Percentiles rank a stretch among this genome's conserved stretches.
Conservation (phyloP, 495 filamentous ascomycete genomes). For the Lasiosphaeria miniovina region DNA sequence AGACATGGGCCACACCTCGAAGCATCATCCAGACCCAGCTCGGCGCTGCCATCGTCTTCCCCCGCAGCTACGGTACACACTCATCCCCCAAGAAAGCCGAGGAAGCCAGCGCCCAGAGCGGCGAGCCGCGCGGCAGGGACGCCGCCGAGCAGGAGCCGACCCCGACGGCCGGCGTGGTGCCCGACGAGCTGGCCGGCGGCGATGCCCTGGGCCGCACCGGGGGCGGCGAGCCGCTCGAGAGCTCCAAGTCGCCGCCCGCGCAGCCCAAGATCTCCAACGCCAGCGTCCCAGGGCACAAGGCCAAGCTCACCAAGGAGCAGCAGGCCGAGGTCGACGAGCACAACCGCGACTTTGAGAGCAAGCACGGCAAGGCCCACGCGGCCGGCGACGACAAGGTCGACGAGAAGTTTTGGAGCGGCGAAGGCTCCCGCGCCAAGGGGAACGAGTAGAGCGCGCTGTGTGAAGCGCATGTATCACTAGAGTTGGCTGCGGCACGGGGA, state of each 20-base stretch:
- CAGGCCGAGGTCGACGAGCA: slow-evolving; percentile 50
- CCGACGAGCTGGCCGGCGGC: slow-evolving; percentile 27
- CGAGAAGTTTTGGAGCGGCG: slow-evolving; percentile 45
- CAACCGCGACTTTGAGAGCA: slow-evolving; percentile 50
- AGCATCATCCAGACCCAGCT: background rate
- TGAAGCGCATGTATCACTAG: no score
- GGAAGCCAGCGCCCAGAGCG: slow-evolving; percentile 40
- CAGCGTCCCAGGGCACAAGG: slow-evolving; percentile 30
- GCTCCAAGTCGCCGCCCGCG: slow-evolving; percentile 36
- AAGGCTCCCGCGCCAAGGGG: slow-evolving; percentile 1
- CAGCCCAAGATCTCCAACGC: slow-evolving; percentile 48
- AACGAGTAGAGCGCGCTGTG: no score
- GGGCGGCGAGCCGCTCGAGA: slow-evolving; percentile 40
- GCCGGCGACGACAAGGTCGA: slow-evolving; percentile 47
- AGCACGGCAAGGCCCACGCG: slow-evolving; percentile 39
- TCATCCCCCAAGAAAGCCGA: slow-evolving; percentile 35
- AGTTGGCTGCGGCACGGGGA: no score
- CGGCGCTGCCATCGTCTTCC: background rate
- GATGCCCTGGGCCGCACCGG: slow-evolving; percentile 34
- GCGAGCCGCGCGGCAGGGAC: slow-evolving; percentile 45
- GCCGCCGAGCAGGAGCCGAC: slow-evolving; percentile 24
- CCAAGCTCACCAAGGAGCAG: slow-evolving; percentile 43
- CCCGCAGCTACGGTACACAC: slow-evolving; percentile 1
- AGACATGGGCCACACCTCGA: background rate
- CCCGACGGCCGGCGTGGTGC: slow-evolving; percentile 8